Base-by-base conservation (phyloP, 352 stramenopile species). In the Phytophthora podocarpi region DNA sequence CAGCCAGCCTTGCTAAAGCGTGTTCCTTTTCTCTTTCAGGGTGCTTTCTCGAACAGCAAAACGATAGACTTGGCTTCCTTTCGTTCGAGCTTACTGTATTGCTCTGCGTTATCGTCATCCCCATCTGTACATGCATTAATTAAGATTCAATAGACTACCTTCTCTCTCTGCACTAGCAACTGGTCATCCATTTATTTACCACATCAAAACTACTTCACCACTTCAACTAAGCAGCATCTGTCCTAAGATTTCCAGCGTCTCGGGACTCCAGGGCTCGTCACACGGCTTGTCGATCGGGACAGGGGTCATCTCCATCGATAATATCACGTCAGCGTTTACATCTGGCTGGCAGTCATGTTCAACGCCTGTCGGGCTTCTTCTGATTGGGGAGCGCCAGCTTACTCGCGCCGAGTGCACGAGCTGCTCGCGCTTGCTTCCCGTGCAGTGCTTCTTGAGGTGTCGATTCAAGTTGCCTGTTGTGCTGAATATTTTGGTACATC, bases 401-500 rank as follows among this genome's bases (percentile, higher is more conserved):
- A 35, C 54, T n/a, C 35, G 46, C 24, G 43, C 36, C 10, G 34
- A 62, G n/a, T 37, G 26, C 32, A 31, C 46, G 24, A 72, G 40
- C 20, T 69, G 39, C 23, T 55, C 52, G 12, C 52, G 63, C 12
- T 64, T 59, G 26, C 16, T 18, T 15, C 46, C 58, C 5, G 32
- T 63, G 50, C 66, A 72, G 32, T 72, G 52, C 20, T 72, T 70
- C 72, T 84, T 84, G 66, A 86, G 77, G 53, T 88, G 78, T 20
- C 76, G 68, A 28, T 74, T 88, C 50, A 85, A 74, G 63, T 88
- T 88, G 20, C 78, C 78, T 2, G 74, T 63, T 42, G 76, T 88
- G 53, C 76, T 85, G 65, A 88, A 88, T 1, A 71, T 82, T 49
- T 89, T 86, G 47, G 72, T 67, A 36, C 79, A 89, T 5, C 67